Evolutionary conservation across 305 asterid species (phyloP), one percentile per base, ranked within the genome.

Genomic region (Caryopteris hybrid): DNA sequence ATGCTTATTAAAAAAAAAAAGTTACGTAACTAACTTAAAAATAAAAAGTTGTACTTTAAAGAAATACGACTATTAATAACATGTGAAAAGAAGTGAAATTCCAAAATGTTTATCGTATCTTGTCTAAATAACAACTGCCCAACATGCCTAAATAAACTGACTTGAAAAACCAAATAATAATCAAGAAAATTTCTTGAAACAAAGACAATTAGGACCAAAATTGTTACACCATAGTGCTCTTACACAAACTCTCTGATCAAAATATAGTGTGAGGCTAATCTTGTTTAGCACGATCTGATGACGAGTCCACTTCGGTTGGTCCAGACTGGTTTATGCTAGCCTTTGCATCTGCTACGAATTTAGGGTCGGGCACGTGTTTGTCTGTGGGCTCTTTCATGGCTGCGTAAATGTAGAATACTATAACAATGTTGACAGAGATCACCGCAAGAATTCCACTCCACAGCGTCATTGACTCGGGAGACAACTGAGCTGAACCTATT

Each of bases 351-450:
- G n/a, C 99, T 91, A 38, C 90, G 61, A 93, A 93, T 58, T 79
- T 82, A 43, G 92, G 90, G 77, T 91, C 99, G 3, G 97, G 99
- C 74, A 81, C 92, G 16, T 91, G 96, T 72, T 91, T 91, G 75
- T 76, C 74, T 5, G 92, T 74, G 38, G 95, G 96, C 77, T 91
- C 99, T 84, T 73, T 86, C 90, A 93, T 87, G 76, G 97, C 99
- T 81, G 85, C 47, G 51, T 70, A 84, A 61, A 94, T 94, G 78
- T 91, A 91, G 71, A 86, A 82, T 50, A 73, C 88, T 16, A 91
- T 91, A 39, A 91, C 96, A 29, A 87, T 79, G 46, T 93, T 93
- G 14, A 93, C 95, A 1, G 97, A 86, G 71, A 91, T 74, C 50
- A 91, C 99, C 4, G 91, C 97, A 5, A 87, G 83, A 23, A 88